These are phyloP conservation scores for Pseudocercospora vitis DNA, from an alignment of 2,329 filamentous ascomycete species.

Conservation along the genomic window DNA sequence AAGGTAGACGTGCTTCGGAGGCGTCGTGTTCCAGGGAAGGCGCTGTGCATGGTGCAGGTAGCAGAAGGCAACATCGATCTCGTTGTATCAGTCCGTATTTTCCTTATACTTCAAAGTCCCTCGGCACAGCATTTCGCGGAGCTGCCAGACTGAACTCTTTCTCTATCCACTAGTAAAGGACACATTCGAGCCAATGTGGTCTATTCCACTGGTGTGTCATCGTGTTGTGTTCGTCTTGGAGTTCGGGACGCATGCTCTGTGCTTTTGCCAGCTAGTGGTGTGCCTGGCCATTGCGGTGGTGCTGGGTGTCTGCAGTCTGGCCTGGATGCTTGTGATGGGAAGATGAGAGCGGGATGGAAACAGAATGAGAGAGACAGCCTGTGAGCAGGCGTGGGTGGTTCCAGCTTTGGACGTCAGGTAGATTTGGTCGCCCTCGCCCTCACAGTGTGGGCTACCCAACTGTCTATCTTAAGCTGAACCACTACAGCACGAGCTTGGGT, in stretches of 20 bases:
- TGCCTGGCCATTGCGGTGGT: not conserved
- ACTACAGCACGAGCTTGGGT: not conserved
- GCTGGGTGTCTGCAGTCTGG: not conserved
- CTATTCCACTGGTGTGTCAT: conserved; percentile 8
- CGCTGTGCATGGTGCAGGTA: too few relatives aligned
- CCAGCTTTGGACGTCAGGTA: too few relatives aligned
- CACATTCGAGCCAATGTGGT: conserved; percentile 10
- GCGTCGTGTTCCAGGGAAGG: too few relatives aligned
- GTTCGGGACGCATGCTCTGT: conserved; percentile 1
- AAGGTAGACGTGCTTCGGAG: too few relatives aligned
- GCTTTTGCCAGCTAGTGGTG: not conserved
- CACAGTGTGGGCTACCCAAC: too few relatives aligned
- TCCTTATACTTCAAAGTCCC: not conserved
- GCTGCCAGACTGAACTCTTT: not conserved
- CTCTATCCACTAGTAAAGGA: not conserved
- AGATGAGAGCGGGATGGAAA: too few relatives aligned
- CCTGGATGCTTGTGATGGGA: too few relatives aligned
- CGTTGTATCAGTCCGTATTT: not conserved
- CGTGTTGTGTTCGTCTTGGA: conserved; percentile 6
- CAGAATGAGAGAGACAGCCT: too few relatives aligned
- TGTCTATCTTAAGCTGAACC: too few relatives aligned
- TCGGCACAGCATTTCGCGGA: not conserved
- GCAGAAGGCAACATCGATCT: not conserved
- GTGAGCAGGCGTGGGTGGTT: too few relatives aligned
- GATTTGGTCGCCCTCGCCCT: too few relatives aligned